These are phyloP conservation scores for Puccinia novopanici DNA, from an alignment of 1,284 basidiomycete genomes.

Conservation along the genomic window DNA sequence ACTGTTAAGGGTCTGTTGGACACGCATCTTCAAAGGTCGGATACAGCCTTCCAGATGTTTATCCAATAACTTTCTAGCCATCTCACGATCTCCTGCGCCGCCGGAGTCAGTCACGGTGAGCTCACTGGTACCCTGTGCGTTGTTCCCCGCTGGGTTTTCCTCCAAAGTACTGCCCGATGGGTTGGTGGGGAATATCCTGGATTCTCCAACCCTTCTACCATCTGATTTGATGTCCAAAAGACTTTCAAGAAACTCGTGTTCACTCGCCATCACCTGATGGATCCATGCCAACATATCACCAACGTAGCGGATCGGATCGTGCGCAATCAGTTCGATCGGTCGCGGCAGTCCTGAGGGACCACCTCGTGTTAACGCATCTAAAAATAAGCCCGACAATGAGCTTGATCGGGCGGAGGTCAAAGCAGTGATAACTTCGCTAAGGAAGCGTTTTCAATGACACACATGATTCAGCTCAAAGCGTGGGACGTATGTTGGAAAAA, in stretches of 20 bases:
- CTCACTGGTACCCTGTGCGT: conserved; percentile 62
- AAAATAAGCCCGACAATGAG: conserved; percentile 76
- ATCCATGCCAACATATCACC: conserved; percentile 99
- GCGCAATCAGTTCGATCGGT: conserved; percentile 94
- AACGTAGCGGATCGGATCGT: conserved; percentile 91
- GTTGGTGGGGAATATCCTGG: conserved; percentile 55
- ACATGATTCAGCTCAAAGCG: neutral
- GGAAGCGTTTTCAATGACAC: neutral
- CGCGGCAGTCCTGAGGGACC: conserved; percentile 83
- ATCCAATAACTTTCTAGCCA: conserved; percentile 81
- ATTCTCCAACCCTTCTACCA: conserved; percentile 74
- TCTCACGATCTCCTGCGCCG: conserved; percentile 73
- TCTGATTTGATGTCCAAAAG: conserved; percentile 73
- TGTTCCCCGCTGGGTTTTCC: conserved; percentile 25
- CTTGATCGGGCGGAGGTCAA: conserved; percentile 80
- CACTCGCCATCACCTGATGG: conserved; percentile 90
- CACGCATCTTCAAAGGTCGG: conserved; percentile 67
- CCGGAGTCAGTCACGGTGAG: conserved; percentile 51
- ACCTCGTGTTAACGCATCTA: conserved; percentile 83
- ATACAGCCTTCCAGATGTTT: conserved; percentile 71
- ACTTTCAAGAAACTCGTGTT: conserved; percentile 85
- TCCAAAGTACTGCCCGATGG: neutral
- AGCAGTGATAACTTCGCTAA: conserved; percentile 73
- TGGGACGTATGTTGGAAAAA: no score
- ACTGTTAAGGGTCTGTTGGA: conserved; percentile 85